phyloP scores from a whole-genome alignment of 768 basidiomycete genomes.

The Crassisporium funariophilum region DNA sequence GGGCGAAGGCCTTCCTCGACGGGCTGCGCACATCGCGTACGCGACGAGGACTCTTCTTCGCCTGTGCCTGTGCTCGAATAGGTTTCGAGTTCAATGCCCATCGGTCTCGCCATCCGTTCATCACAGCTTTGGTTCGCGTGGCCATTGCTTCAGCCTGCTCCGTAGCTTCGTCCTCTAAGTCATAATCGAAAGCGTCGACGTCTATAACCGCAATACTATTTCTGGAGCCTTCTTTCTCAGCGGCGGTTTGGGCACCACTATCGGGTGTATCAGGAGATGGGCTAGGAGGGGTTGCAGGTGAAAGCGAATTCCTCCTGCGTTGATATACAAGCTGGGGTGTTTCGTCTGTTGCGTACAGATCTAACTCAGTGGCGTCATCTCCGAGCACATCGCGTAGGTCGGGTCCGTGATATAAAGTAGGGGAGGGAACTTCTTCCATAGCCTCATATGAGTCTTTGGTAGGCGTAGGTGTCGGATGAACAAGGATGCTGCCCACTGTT shows the following conservation, averaged over 20 bases:
- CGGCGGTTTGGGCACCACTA: slow-evolving; percentile 8
- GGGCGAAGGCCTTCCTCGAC: slow-evolving; percentile 31
- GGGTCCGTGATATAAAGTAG: slow-evolving; percentile 23
- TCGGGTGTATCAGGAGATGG: slow-evolving; percentile 42
- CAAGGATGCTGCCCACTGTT: slow-evolving; percentile 10
- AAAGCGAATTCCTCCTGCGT: slow-evolving; percentile 10
- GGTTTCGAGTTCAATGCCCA: slow-evolving; percentile 24
- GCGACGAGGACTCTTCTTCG: neutral
- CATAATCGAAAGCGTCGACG: slow-evolving; percentile 25
- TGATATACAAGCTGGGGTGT: slow-evolving; percentile 7
- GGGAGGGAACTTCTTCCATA: slow-evolving; percentile 22
- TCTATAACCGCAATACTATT: slow-evolving; percentile 20
- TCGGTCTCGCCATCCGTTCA: slow-evolving; percentile 32
- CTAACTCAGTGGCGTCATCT: slow-evolving; percentile 7
- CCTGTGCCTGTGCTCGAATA: neutral
- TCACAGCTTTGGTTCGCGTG: slow-evolving; percentile 23
- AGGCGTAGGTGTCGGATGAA: slow-evolving; percentile 21
- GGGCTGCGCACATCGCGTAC: neutral
- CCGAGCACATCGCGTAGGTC: slow-evolving; percentile 24
- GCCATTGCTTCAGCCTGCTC: slow-evolving; percentile 2
- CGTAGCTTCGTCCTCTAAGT: slow-evolving; percentile 27
- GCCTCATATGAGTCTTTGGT: slow-evolving; percentile 10
- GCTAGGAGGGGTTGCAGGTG: slow-evolving; percentile 31
- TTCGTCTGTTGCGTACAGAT: neutral
- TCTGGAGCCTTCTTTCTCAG: slow-evolving; percentile 9